phyloP scores from a whole-genome alignment of 1,139 yeast genomes.

The Wickerhamomyces sp. region DNA sequence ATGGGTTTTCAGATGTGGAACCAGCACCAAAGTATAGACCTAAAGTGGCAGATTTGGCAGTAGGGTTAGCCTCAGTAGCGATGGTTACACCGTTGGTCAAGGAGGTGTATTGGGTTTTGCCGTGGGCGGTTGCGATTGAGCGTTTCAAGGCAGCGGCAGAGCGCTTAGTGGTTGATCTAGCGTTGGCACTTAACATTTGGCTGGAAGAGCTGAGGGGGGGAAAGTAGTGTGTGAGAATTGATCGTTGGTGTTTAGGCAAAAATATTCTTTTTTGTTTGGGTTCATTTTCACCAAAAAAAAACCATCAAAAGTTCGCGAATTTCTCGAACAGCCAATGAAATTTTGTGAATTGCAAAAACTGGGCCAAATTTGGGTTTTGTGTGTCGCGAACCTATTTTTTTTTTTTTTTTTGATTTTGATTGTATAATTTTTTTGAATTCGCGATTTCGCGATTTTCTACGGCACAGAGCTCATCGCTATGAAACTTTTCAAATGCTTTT shows the following conservation, averaged over 20 bases:
- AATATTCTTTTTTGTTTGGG: not conserved
- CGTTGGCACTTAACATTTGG: constrained; percentile 25
- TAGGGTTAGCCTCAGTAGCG: constrained; percentile 61
- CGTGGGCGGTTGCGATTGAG: constrained; percentile 47
- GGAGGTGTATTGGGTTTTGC: constrained; percentile 64
- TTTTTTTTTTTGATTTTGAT: too few species aligned
- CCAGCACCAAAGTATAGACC: constrained; percentile 76
- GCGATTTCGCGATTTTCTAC: too few species aligned
- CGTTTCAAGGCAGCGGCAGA: constrained; percentile 29
- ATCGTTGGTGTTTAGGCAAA: not conserved
- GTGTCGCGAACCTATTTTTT: not conserved
- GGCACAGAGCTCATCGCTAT: not conserved
- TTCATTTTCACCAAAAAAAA: not conserved
- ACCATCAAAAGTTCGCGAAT: not conserved
- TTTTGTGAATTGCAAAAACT: constrained; percentile 21
- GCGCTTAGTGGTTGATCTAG: constrained; percentile 14
- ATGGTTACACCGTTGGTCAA: constrained; percentile 69
- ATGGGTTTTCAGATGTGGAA: constrained; percentile 72
- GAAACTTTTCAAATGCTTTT: too few species aligned
- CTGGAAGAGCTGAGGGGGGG: too few species aligned
- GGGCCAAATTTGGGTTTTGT: not conserved
- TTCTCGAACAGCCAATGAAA: constrained; percentile 21
- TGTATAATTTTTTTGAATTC: too few species aligned
- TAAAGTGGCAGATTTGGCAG: constrained; percentile 53
- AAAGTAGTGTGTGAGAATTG: too few species aligned